These are phyloP conservation scores for Schizopora paradoxa DNA, from an alignment of 1,284 basidiomycete genomes.

Conservation along the genomic window DNA sequence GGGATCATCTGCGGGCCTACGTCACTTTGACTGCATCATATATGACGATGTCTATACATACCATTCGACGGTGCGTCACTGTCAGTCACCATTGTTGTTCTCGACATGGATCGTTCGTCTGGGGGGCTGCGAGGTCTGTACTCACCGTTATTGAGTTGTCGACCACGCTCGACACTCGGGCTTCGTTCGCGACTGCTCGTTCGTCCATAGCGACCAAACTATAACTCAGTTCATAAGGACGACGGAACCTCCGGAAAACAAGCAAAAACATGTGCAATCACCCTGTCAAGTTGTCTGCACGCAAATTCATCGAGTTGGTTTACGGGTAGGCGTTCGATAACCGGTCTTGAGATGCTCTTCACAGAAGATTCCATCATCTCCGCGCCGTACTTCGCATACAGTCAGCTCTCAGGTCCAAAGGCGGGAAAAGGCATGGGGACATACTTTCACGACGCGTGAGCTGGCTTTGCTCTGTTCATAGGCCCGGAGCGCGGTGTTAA, in stretches of 20 bases:
- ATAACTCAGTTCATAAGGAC: not conserved
- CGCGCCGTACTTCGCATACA: conserved; percentile 66
- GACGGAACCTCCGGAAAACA: conserved; percentile 9
- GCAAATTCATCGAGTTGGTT: conserved; percentile 86
- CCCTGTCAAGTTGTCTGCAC: conserved; percentile 77
- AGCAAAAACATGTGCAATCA: conserved; percentile 33
- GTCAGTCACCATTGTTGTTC: not conserved
- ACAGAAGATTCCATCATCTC: conserved; percentile 85
- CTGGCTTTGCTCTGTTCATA: conserved; percentile 77
- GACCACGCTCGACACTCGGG: conserved; percentile 3
- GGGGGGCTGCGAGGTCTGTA: not conserved
- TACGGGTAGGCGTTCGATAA: conserved; percentile 72
- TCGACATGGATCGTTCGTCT: not conserved
- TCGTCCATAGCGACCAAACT: conserved; percentile 24
- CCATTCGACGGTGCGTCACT: not conserved
- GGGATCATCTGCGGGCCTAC: not conserved
- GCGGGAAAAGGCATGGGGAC: conserved; percentile 19
- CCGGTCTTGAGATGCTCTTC: conserved; percentile 79
- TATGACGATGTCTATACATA: not conserved
- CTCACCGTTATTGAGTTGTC: not conserved
- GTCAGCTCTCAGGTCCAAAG: conserved; percentile 3
- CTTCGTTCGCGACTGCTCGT: conserved; percentile 21
- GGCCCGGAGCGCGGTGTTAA: conserved; percentile 63
- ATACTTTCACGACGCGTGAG: conserved; percentile 73
- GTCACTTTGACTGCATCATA: not conserved